Base-by-base conservation (phyloP, 495 filamentous ascomycete species). In the Hyaloscypha variabilis region DNA sequence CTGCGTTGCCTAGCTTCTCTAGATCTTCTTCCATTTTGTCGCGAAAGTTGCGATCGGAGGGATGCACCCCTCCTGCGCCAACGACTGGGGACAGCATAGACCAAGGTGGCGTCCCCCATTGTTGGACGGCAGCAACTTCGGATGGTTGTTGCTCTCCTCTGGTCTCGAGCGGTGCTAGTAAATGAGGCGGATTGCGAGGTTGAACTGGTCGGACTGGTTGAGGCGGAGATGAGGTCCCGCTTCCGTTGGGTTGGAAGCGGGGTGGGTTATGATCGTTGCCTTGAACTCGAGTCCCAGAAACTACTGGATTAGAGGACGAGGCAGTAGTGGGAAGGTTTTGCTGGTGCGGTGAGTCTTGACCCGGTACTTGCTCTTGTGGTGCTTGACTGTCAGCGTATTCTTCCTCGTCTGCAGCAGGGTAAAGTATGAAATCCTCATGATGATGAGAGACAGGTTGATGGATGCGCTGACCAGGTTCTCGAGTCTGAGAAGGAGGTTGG, bases 11-110 rank as follows among this genome's bases (percentile, higher is more conserved):
- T 28, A 54, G 21, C 51, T 25, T 6, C 3, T 24, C 51, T 24
- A 54, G 51, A n/a, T 54, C 51, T 28, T 54, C 11, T 25, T 54
- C n/a, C 8, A 54, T 28, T 19, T 54, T 24, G 19, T 54, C 51
- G 8, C 21, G 51, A 23, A 25, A 28, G 21, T 3, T 54, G 23
- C 51, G 51, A 25, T 54, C 51, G 5, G 51, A 23, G 0, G 39
- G 39, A 46, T 46, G 19, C 19, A 46, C 39, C 10, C 17, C n/a
- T n/a, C n/a, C n/a, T n/a, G n/a, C n/a, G n/a, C n/a, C n/a, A n/a
- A n/a, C n/a, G n/a, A n/a, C n/a, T 46, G 11, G 10, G 11, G 19
- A 19, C 39, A 46, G 39, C 39, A 17, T 10, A 46, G 39, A 46
- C 39, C 39, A 46, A 46, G 39, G 39, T 19, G 8, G 3, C 19